Evolutionary conservation across 1,284 basidiomycete species (phyloP), one percentile per base, ranked within the genome.

Genomic region (Ceratobasidium sp.): DNA sequence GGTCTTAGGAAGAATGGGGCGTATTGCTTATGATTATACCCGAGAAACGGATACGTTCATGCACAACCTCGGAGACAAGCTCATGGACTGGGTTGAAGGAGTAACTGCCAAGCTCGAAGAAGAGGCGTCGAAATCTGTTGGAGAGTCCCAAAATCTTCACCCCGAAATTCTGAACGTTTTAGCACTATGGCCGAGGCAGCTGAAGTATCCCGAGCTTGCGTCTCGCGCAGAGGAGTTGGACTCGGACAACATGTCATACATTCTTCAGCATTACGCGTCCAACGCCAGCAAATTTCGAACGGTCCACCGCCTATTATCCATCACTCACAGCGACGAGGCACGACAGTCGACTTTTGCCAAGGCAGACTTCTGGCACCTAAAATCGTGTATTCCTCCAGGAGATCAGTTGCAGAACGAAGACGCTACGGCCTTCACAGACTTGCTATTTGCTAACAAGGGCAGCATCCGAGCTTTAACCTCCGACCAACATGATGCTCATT

Each of bases 301-400:
- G n/a, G 91, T 91, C 24, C 87, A 89, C 45, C 87, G 87, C 45
- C 82, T 94, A 31, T 83, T 84, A 2, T 86, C 88, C 19, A 82
- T 88, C 74, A 83, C 87, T 4, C 75, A 80, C 5, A 79, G 81
- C 17, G 81, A 81, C 5, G 78, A 82, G 9, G 85, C 87, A 51
- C 80, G 82, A 24, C 81, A 83, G 69, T 80, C 81, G 1, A 84
- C 84, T 31, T 93, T 93, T 75, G 83, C 88, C 2, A 83, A 82
- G 66, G 84, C 84, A 1, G 89, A 92, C 77, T 96, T 97, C 80
- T 97, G 95, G 95, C 87, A 89, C 48, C 83, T 97, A 78, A 94
- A 94, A 79, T 88, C 89, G 22, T 90, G 87, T 78, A 91, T 96
- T 50, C 91, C 91, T 1, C 74, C 84, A 0, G 78, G 78, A 1